Percentiles rank a stretch among this genome's conserved stretches.
These are phyloP conservation scores for Termitomyces sp. DNA, from an alignment of 768 basidiomycete genomes.

Conservation along the genomic window DNA sequence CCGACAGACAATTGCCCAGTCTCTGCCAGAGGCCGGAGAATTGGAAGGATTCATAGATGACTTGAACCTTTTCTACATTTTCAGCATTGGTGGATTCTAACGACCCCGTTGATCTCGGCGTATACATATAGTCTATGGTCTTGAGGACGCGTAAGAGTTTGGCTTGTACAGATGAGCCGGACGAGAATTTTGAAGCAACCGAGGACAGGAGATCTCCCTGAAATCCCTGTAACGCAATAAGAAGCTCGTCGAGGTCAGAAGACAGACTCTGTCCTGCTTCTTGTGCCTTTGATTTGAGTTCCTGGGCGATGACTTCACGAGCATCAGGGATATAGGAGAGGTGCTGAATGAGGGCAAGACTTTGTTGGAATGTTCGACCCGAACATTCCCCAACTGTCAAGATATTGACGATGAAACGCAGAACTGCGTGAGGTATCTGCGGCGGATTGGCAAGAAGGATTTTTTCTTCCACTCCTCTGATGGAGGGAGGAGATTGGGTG, in stretches of 20 bases:
- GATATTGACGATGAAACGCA: conserved; percentile 93
- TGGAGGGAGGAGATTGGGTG: conserved; percentile 14
- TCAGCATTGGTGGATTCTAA: conserved; percentile 33
- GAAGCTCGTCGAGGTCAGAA: conserved; percentile 73
- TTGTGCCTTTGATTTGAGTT: conserved; percentile 81
- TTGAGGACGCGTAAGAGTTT: conserved; percentile 93
- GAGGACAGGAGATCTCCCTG: conserved; percentile 54
- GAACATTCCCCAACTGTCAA: conserved; percentile 97
- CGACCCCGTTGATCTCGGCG: conserved; percentile 42
- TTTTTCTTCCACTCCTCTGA: conserved; percentile 39
- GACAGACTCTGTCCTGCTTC: conserved; percentile 77
- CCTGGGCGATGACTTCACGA: conserved; percentile 83
- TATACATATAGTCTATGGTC: conserved; percentile 96
- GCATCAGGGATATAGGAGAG: conserved; percentile 85
- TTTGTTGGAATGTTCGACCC: conserved; percentile 92
- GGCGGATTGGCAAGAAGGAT: conserved; percentile 67
- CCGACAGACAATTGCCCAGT: conserved; percentile 82
- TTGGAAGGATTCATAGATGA: conserved; percentile 87
- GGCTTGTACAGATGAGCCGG: conserved; percentile 93
- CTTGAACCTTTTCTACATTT: conserved; percentile 77
- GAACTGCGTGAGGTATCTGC: conserved; percentile 76
- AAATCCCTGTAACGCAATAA: conserved; percentile 50
- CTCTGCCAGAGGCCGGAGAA: conserved; percentile 86
- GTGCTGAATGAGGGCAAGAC: conserved; percentile 87
- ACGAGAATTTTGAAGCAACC: conserved; percentile 85